Conservation (phyloP, 495 filamentous ascomycete species). For the Neohortaea acidophila region DNA sequence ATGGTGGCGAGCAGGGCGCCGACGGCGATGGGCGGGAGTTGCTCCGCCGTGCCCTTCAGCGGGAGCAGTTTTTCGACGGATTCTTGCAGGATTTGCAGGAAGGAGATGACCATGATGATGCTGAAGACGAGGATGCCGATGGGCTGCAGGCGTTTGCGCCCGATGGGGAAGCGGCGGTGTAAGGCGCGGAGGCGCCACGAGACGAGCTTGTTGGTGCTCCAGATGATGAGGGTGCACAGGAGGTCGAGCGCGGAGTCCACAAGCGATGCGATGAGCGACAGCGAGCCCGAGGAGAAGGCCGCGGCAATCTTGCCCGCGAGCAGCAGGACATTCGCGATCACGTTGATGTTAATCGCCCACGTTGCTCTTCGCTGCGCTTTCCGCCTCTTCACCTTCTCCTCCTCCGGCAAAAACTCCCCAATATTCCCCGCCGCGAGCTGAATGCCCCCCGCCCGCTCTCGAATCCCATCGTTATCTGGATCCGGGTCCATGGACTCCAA, state of each 20-base stretch:
- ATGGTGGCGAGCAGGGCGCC: conserved; percentile 30
- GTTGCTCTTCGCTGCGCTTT: conserved; percentile 28
- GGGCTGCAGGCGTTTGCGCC: conserved; percentile 30
- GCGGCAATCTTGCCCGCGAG: conserved; percentile 30
- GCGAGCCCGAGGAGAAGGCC: conserved; percentile 28
- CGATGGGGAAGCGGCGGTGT: conserved; percentile 32
- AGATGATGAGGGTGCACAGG: conserved; percentile 36
- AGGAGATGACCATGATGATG: conserved; percentile 32
- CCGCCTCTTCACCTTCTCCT: conserved; percentile 31
- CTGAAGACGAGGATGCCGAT: conserved; percentile 29
- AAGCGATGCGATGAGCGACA: conserved; percentile 34
- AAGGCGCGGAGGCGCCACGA: conserved; percentile 29
- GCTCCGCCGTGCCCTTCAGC: conserved; percentile 21
- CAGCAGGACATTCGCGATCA: conserved; percentile 34
- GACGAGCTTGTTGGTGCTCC: conserved; percentile 33
- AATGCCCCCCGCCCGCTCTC: conserved; percentile 30
- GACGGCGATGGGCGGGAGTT: conserved; percentile 30
- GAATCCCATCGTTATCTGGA: conserved; percentile 33
- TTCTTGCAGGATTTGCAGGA: conserved; percentile 35
- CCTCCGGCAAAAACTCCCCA: conserved; percentile 33
- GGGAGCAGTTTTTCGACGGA: conserved; percentile 31
- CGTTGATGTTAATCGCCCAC: conserved; percentile 40
- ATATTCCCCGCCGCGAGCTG: conserved; percentile 28
- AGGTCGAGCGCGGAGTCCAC: conserved; percentile 35
- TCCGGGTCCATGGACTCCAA: conserved; percentile 40